Base-by-base conservation (phyloP, 306 rosid genomes). In the Sechiopsis laciniata region DNA sequence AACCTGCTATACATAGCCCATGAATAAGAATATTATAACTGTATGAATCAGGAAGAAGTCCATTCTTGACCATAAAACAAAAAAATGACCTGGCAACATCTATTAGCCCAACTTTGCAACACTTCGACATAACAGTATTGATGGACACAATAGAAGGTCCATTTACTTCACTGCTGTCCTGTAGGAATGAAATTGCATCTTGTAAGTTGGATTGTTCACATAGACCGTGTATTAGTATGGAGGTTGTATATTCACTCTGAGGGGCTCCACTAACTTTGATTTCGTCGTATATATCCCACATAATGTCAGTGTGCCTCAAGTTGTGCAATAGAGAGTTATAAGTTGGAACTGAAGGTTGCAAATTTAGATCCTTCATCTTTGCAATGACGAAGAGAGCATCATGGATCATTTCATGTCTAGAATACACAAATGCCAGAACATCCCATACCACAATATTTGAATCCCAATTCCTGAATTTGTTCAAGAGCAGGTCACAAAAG, bases 11-110 rank as follows among this genome's bases (percentile, higher is more conserved):
- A 74, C 82, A 85, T 56, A 83, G 75, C 74, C 89, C 89, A 79
- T 83, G 89, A 74, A 85, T 79, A 66, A 85, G 84, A 76, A 85
- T 83, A 77, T 85, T 85, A 67, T 81, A 85, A 81, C 89, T 85
- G 80, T 83, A 85, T 6, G 82, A 81, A 81, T 83, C 87, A 21
- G 83, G 89, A 72, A 74, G 78, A 14, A 83, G 71, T 40, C 89
- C 89, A 62, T 21, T 76, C 76, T 85, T 85, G 82, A 83, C 74
- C 83, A 85, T 78, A 82, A 78, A 67, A 78, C 83, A 80, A 72
- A 85, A 79, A 62, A 83, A 78, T 6, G 82, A 78, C 83, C 76
- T 79, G 0, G 81, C 85, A 46, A 83, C 80, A 77, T 75, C 85
- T 77, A 83, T 78, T 65, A 66, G 76, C 67, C 83, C 89, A 80